Percentiles rank a stretch among this genome's conserved stretches.
These are phyloP conservation scores for Ehretia macrophylla DNA, from an alignment of 257 asterid species.

Conservation along the genomic window DNA sequence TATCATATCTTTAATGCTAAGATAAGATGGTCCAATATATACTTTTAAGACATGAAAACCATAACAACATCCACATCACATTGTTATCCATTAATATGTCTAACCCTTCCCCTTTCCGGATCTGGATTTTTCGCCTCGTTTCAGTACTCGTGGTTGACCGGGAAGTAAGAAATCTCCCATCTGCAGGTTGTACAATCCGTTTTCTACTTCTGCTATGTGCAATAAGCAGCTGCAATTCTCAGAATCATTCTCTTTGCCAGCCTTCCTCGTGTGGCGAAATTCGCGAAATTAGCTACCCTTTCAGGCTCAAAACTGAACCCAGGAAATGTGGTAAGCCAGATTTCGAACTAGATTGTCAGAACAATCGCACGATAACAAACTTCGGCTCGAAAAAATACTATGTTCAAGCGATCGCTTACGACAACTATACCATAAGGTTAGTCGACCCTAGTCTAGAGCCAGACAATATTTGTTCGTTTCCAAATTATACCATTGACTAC, in stretches of 20 bases:
- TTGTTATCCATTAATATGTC: not conserved
- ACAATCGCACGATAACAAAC: conserved; percentile 29
- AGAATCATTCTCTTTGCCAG: conserved; percentile 26
- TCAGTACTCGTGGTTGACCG: no score
- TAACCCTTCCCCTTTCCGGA: no score
- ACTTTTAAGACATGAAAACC: no score
- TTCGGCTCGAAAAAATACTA: conserved; percentile 24
- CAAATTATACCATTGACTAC: conserved; percentile 14
- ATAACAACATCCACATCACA: not conserved
- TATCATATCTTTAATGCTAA: no score
- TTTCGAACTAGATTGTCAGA: conserved; percentile 44
- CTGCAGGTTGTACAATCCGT: not conserved
- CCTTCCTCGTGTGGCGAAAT: conserved; percentile 54
- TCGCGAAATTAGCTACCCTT: conserved; percentile 44
- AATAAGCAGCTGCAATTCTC: conserved; percentile 25
- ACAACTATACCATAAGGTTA: conserved; percentile 38
- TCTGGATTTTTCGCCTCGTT: no score
- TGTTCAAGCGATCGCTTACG: conserved; percentile 39
- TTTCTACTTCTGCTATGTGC: conserved; percentile 20
- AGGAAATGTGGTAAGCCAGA: conserved; percentile 31
- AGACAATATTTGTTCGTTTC: conserved; percentile 27
- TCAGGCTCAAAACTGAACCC: conserved; percentile 43
- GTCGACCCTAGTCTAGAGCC: conserved; percentile 43
- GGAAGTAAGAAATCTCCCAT: not conserved
- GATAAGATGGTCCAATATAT: not conserved